A percentile compares a stretch with the other conserved stretches of the same genome.
Evolutionary conservation across 345 rosid genomes (phyloP).

Genomic region (Tarenaya hassleriana): DNA sequence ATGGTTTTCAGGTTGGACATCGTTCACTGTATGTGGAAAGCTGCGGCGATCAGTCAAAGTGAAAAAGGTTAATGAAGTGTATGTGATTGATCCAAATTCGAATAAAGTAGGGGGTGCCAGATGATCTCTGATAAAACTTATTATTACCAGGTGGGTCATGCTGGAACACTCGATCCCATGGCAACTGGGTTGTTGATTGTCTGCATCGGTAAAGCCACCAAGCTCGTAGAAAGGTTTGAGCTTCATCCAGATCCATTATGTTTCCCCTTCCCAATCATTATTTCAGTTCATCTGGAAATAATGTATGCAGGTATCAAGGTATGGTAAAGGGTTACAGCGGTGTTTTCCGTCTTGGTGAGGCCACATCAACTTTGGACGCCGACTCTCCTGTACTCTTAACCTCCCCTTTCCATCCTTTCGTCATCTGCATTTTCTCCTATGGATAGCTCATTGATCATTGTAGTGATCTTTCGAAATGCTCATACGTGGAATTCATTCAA

Average conservation of each 20-base stretch:
- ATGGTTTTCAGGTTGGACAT: conserved; percentile 71
- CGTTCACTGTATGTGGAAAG: conserved; percentile 97
- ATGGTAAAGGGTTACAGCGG: conserved; percentile 92
- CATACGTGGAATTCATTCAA: background rate
- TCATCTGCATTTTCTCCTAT: conserved; percentile 14
- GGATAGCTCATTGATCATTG: too few species aligned
- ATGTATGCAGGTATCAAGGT: conserved; percentile 67
- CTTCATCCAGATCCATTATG: conserved; percentile 5
- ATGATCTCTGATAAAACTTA: conserved; percentile 13
- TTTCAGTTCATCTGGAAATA: background rate
- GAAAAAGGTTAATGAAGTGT: conserved; percentile 54
- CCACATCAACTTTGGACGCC: conserved; percentile 96
- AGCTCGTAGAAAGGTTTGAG: conserved; percentile 72
- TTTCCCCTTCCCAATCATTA: conserved; percentile 7
- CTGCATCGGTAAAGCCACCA: conserved; percentile 88
- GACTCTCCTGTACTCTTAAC: conserved; percentile 70
- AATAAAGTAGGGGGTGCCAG: background rate
- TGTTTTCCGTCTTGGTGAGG: conserved; percentile 92
- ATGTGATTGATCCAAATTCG: conserved; percentile 8
- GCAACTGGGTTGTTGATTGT: conserved; percentile 93
- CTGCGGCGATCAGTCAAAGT: conserved; percentile 81
- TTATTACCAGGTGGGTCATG: conserved; percentile 76
- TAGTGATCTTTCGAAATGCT: background rate
- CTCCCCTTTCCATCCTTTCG: conserved; percentile 11
- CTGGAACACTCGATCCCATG: conserved; percentile 99